A percentile compares a stretch with the other conserved stretches of the same genome.
Conservation (phyloP, 2,329 filamentous ascomycete species). For the Colletotrichum spinosum region DNA sequence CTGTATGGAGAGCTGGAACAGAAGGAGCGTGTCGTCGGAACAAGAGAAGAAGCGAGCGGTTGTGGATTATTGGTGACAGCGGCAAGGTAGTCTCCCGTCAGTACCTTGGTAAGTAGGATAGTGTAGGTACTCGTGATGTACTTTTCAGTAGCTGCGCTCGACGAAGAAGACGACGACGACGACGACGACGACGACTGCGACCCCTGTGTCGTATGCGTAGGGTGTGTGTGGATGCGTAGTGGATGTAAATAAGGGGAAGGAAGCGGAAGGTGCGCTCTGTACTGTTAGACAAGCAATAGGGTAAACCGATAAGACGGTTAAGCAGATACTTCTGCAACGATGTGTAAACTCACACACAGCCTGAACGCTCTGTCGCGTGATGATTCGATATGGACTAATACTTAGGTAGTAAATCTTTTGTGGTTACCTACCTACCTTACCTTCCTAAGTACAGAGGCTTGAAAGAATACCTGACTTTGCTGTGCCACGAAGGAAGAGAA, state of each 20-base stretch:
- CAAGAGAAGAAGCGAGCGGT: conserved; percentile 30
- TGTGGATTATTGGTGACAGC: conserved; percentile 5
- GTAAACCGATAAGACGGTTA: background rate
- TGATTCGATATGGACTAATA: background rate
- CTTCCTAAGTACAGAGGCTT: no score
- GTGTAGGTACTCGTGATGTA: background rate
- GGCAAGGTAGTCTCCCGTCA: background rate
- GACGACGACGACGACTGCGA: background rate
- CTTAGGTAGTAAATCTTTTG: no score
- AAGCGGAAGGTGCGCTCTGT: background rate
- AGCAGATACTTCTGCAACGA: conserved; percentile 15
- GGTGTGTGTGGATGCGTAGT: background rate
- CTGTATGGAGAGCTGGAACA: no score
- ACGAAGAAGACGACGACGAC: background rate
- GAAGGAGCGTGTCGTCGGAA: conserved; percentile 16
- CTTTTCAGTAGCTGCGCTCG: background rate
- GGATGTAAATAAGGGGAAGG: background rate
- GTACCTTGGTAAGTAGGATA: background rate
- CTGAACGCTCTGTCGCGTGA: background rate
- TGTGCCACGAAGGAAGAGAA: no score
- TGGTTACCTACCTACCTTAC: no score
- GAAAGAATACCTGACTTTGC: no score
- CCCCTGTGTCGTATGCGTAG: conserved; percentile 8
- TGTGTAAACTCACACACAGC: conserved; percentile 12
- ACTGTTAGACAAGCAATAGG: background rate